Evolutionary conservation across 345 rosid genomes (phyloP), one percentile per base, ranked within the genome.

Genomic region (Lenwebbia sp.): DNA sequence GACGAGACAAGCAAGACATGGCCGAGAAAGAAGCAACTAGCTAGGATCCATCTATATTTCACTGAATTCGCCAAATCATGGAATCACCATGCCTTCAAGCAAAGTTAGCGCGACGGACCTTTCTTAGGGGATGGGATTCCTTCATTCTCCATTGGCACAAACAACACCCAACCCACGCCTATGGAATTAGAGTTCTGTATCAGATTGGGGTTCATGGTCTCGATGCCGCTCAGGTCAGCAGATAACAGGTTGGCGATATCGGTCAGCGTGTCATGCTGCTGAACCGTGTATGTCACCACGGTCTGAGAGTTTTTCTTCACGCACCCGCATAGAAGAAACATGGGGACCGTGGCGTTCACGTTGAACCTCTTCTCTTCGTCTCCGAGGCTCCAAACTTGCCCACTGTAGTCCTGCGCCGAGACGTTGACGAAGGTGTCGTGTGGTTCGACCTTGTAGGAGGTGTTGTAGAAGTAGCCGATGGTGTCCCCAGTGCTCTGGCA

Each of bases 271-370:
- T 92, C 97, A 1, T 88, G 86, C 53, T n/a, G 62, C 89, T 93
- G 91, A 86, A 94, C 93, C n/a, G 95, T 93, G 88, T 93, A 94
- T 2, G 95, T 91, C 56, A 92, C 93, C 65, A 92, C 88, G 82
- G 84, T 47, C 62, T 90, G 88, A n/a, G 92, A 84, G 30, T 82
- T 87, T 15, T 50, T 87, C 58, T 87, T 90, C 17, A 82, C 52
- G 54, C 97, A 94, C 15, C 95, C 97, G 54, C 95, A 94, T 52
- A 89, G 7, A 54, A 94, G 90, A 83, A 91, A 88, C 54, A 94
- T 85, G 7, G 91, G 44, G 53, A 91, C 90, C 1, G 11, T 13
- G 11, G 23, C 9, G 25, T 87, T 91, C 6, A 82, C 7, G 4
- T 0, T 15, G 53, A 91, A 92, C 7, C 1, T 17, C 3, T 11